Base-by-base conservation (phyloP, 345 rosid genomes). In the Bruguiera sexangula region DNA sequence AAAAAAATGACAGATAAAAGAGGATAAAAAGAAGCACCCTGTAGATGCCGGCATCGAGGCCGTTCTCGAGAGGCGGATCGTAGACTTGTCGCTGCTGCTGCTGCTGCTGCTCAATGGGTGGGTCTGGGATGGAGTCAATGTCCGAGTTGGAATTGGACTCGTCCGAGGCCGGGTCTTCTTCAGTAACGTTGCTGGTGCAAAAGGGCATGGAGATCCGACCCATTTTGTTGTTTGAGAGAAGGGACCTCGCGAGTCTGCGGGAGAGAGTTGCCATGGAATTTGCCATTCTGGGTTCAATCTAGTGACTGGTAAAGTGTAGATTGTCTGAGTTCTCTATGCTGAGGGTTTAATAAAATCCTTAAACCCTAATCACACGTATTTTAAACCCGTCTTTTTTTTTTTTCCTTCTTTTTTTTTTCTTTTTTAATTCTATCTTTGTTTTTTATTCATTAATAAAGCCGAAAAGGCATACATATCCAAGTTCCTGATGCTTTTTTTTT, bases 31-130 rank as follows among this genome's bases (percentile, higher is more conserved):
- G 24, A 55, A 69, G 62, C 39, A 88, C 97, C 96, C 84, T 91
- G 86, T 78, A 94, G 72, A 88, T 55, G 76, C 98, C 98, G 27
- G 10, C 39, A 69, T 91, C 93, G 50, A 94, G 88, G 72, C 97
- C 97, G 43, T 89, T 82, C 72, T 89, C 91, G 27, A 94, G 90
- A 4, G 72, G 82, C 52, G 81, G 85, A 22, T 89, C 88, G 66
- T 75, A 85, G 56, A 77, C 13, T 7, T 63, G 63, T 30, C 81
- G 82, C 59, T 76, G 24, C 54, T 69, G 82, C 60, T 5, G 80
- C 54, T 69, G 82, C 60, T 5, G 37, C 46, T 19, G 55, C 76
- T 46, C 53, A 69, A 29, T 75, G 19, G 75, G 37, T 8, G 82
- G 66, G 65, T 36, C 39, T 20, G 65, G 62, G 21, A 51, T 20